Evolutionary conservation across 148 eudicot species (phyloP).

Genomic region (Cornus florida): DNA sequence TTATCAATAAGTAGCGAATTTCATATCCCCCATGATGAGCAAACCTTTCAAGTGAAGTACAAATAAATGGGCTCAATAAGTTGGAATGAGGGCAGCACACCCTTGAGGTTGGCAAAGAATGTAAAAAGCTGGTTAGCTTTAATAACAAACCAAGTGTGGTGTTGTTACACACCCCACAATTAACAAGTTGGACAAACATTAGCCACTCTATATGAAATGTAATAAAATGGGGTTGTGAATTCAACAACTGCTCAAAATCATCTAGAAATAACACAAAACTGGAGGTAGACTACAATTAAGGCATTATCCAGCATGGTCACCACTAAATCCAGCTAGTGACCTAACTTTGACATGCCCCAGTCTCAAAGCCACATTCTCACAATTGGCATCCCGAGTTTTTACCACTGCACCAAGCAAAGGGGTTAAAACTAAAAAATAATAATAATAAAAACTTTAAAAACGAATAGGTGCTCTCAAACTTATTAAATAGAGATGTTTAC

Average conservation of each 20-base stretch:
- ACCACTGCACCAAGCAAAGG: no score
- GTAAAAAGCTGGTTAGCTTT: not conserved
- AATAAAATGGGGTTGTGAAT: not conserved
- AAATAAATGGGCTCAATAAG: not conserved
- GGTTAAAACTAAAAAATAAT: not conserved
- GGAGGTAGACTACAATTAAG: not conserved
- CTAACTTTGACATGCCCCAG: no score
- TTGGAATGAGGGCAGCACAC: not conserved
- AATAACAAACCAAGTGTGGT: not conserved
- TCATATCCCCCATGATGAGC: no score
- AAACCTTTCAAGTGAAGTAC: no score
- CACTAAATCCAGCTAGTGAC: no score
- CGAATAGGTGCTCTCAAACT: not conserved
- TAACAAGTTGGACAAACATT: not conserved
- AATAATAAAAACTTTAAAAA: not conserved
- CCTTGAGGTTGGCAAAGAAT: not conserved
- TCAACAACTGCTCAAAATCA: not conserved
- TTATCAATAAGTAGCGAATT: no score
- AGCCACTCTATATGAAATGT: not conserved
- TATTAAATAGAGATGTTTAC: conserved; percentile 4
- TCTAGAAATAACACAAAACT: not conserved
- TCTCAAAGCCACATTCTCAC: no score
- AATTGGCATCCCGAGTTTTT: no score
- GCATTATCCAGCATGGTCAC: no score
- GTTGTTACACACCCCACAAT: not conserved